Evolutionary conservation across 2,329 filamentous ascomycete genomes (phyloP).

Genomic region (Sordariomycetes sp.): DNA sequence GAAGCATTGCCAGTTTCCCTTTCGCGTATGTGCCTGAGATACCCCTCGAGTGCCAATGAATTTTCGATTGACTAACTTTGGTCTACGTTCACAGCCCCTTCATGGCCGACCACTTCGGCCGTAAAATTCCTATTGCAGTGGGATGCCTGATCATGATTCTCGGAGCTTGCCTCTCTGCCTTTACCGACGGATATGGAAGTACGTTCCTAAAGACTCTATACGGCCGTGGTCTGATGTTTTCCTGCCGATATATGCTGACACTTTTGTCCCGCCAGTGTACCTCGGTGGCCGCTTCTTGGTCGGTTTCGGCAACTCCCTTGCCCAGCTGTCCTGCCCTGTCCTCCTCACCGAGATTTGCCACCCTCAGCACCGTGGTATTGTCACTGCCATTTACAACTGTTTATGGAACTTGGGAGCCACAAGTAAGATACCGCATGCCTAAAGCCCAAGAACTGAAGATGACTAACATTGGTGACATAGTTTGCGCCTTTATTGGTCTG

Average conservation of each 20-base stretch:
- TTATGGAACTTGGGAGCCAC: conserved; percentile 53
- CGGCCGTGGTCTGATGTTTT: neutral
- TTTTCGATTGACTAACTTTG: neutral
- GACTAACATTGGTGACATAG: too few species aligned
- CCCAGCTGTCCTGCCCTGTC: conserved; percentile 54
- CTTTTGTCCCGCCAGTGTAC: conserved; percentile 17
- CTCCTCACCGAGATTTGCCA: conserved; percentile 58
- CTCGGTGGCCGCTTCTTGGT: conserved; percentile 26
- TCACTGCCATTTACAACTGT: conserved; percentile 60
- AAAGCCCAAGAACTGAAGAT: neutral
- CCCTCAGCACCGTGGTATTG: conserved; percentile 55
- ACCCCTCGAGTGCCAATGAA: neutral
- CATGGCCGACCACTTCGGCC: conserved; percentile 44
- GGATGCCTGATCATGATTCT: conserved; percentile 46
- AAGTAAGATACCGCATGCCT: conserved; percentile 10
- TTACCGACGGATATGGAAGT: conserved; percentile 29
- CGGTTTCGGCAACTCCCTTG: conserved; percentile 58
- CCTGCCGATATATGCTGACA: neutral
- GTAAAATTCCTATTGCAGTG: conserved; percentile 41
- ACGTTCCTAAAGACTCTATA: conserved; percentile 4
- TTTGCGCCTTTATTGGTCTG: conserved; percentile 23
- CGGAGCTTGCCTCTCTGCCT: conserved; percentile 47
- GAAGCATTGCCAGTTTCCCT: conserved; percentile 35
- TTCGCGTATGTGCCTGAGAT: conserved; percentile 15
- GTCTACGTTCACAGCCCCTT: conserved; percentile 25